Conservation (phyloP, 345 rosid species). For the Litchi chinensis region DNA sequence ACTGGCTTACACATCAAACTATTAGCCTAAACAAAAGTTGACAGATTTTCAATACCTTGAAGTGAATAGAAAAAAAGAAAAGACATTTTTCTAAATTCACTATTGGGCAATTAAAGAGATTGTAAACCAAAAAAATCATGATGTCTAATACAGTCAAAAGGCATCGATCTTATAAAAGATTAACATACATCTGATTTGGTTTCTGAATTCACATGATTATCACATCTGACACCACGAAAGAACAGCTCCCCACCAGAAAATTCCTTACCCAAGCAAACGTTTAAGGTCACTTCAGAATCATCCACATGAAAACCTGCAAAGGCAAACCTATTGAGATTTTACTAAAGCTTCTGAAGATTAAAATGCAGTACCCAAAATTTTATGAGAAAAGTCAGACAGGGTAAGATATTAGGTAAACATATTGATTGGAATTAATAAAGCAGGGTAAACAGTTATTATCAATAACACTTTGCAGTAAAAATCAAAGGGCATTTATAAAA, state of each 20-base stretch:
- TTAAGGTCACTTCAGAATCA: conserved; percentile 92
- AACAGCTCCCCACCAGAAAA: conserved; percentile 92
- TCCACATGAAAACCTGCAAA: conserved; percentile 92
- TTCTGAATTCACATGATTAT: conserved; percentile 76
- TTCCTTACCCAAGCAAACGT: conserved; percentile 90
- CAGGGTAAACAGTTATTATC: background rate
- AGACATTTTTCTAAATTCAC: background rate
- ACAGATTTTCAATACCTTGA: background rate
- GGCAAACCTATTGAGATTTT: conserved; percentile 15
- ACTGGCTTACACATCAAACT: no score
- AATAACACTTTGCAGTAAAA: background rate
- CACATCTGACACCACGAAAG: conserved; percentile 88
- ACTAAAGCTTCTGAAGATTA: conserved; percentile 18
- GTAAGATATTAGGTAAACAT: background rate
- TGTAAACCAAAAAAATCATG: background rate
- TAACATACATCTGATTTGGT: conserved; percentile 64
- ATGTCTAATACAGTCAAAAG: background rate
- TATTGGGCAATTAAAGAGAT: background rate
- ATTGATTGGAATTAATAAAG: background rate
- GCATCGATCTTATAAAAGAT: conserved; percentile 2
- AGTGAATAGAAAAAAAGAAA: background rate
- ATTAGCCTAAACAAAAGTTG: background rate
- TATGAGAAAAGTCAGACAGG: background rate
- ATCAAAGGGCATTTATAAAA: background rate
- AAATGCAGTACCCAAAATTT: background rate